Percentiles rank a stretch among this genome's conserved stretches.
These are phyloP conservation scores for Tubosaeta sp. DNA, from an alignment of 768 basidiomycete species.

Conservation along the genomic window DNA sequence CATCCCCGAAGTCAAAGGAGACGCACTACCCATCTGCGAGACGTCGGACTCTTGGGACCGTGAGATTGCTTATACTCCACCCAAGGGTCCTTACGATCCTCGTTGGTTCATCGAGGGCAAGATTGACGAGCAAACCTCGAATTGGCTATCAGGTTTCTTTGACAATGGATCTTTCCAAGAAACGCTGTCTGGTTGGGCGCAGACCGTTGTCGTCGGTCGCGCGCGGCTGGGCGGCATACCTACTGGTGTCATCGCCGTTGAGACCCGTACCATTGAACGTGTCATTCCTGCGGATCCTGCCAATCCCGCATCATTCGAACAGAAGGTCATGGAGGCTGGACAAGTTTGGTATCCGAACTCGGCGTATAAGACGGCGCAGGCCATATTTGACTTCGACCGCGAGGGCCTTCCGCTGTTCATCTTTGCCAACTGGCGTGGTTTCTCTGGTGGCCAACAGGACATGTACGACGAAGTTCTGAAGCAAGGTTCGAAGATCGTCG, in stretches of 20 bases:
- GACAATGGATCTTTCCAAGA: constrained; percentile 98
- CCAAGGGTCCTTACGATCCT: constrained; percentile 94
- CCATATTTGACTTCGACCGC: constrained; percentile 97
- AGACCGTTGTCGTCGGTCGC: constrained; percentile 96
- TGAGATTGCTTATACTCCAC: constrained; percentile 82
- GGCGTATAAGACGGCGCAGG: constrained; percentile 98
- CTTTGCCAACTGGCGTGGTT: constrained; percentile 99
- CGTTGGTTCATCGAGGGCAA: constrained; percentile 98
- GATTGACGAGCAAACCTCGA: constrained; percentile 69
- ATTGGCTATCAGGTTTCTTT: constrained; percentile 90
- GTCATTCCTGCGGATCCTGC: constrained; percentile 97
- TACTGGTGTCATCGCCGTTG: constrained; percentile 96
- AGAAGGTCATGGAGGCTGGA: constrained; percentile 98
- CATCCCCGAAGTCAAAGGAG: constrained; percentile 79
- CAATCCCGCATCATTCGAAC: constrained; percentile 94
- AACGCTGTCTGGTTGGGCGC: constrained; percentile 97
- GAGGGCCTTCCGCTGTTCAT: constrained; percentile 96
- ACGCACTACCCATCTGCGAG: constrained; percentile 73
- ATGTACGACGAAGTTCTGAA: constrained; percentile 98
- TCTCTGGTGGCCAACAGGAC: constrained; percentile 99
- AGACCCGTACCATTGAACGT: constrained; percentile 95
- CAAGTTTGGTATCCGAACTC: constrained; percentile 99
- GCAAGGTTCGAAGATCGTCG: constrained; percentile 97
- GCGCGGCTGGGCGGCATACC: constrained; percentile 96
- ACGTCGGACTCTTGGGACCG: constrained; percentile 86